Base-by-base conservation (phyloP, 2,329 filamentous ascomycete species). In the Metarhizium album region DNA sequence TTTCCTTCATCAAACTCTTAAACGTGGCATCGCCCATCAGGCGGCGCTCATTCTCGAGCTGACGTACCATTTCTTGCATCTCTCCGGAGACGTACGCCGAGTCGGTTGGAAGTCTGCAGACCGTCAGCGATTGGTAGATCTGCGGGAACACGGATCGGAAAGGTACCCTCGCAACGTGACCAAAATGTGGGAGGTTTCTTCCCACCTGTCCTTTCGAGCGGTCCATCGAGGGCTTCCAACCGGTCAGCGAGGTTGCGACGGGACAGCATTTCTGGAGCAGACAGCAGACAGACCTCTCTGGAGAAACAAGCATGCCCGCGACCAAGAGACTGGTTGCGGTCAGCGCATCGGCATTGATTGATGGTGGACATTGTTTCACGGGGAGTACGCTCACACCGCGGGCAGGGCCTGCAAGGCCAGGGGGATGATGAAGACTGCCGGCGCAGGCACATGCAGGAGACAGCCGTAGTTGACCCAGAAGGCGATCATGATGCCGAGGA, bases 141-240 rank as follows among this genome's bases (percentile, higher is more conserved):
- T 6, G 24, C 6, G 3, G 40, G 23, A 5, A 40, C 20, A 9
- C 18, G 9, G 6, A 16, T 1, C 22, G 13, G 2, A 20, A 24
- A 16, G 50, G 60, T 56, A 70, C 67, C 61, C 59, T 52, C 68
- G 60, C 40, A 87, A 71, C 37, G 65, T 70, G 20, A 75, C 71
- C 6, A 88, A 72, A 18, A 80, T 75, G 0, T 53, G 53, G 3
- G 74, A 76, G 1, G 83, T 79, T 40, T 77, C 70, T 53, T 87
- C 83, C 82, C 82, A 86, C 55, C 82, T 74, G 58, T 86, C 82
- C 58, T 80, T 74, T 57, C 80, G 79, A 23, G 83, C 84, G 23
- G 84, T 75, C 77, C 79, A 87, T 56, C 84, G 75, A 14, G 83
- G 83, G 6, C 80, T 84, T 53, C 16, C 75, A 71, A 4, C 13